Base-by-base conservation (phyloP, 305 asterid species). In the Ruellia speciosa region DNA sequence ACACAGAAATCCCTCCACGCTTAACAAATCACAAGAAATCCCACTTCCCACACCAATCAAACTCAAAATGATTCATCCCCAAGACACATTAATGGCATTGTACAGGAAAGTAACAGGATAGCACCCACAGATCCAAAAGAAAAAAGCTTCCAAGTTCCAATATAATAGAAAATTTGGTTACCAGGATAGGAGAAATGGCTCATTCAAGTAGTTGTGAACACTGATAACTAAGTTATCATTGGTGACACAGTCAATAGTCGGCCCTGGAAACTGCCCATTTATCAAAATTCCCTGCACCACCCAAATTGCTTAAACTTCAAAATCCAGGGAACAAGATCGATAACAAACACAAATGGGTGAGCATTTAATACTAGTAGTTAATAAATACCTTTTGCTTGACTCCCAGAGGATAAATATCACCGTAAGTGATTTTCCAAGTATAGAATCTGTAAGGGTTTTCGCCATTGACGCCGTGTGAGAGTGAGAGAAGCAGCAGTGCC, bases 251-350 rank as follows among this genome's bases (percentile, higher is more conserved):
- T 83, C 90, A 61, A 88, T 88, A 50, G 82, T 86, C 64, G 98
- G 98, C 58, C 96, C 98, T 16, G 95, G 98, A 68, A 88, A 92
- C 82, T 85, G 94, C 50, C 94, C 95, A 66, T 92, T 92, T 33
- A 92, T 88, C 87, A 88, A 69, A 65, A 92, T 88, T 6, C 88
- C 98, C 98, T 90, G 88, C 80, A 72, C 40, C 57, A 40, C 40
- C 62, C 49, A 13, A 43, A 49, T 52, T 56, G 56, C 51, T 5
- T 54, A 54, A 9, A 13, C 45, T 64, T 24, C 31, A 24, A 24
- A 24, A 46, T 41, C 34, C 71, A 67, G 58, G 51, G 41, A 39
- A 68, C 16, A 49, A 4, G 9, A 43, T 24, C 31, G 4, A 24
- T 24, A 24, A 24, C 4, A 24, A 24, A 24, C 31, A 24, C 31